Base-by-base conservation (phyloP, 495 filamentous ascomycete species). In the Penicillium bialowiezense region DNA sequence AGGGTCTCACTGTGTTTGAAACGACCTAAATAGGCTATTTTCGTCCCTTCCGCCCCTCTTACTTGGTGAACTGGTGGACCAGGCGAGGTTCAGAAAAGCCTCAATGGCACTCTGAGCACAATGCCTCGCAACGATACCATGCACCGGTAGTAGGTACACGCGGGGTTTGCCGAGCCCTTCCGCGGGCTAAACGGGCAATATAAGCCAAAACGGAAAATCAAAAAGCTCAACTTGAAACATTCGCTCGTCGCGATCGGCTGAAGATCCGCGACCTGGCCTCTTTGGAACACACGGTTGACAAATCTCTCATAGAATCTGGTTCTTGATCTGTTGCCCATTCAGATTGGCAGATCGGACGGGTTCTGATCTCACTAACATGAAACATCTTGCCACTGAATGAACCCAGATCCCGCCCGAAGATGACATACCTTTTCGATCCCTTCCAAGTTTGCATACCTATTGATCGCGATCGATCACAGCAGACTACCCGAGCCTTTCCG, bases 21-120 rank as follows among this genome's bases (percentile, higher is more conserved):
- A 45, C 43, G 36, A 14, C 13, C 29, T 32, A 32, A 32, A 20
- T n/a, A 12, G 8, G 9, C 43, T 45, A 45, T 45, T 45, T 45
- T 36, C 26, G 28, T 33, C 9, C 15, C 13, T 18, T 5, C 1
- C 21, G 3, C 18, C 15, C 12, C 14, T 17, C 28, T 20, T 9
- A 20, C 14, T 34, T 7, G 13, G 18, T n/a, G 41, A 44, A 34
- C 41, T 8, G 28, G 12, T 33, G 18, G 28, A 14, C 28, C 7
- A 13, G 12, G 12, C 41, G 18, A 32, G 5, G 32, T 19, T 19
- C 8, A 15, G 8, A 14, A 33, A 33, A 9, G 9, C 17, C 41
- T 5, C 12, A 23, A 39, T 20, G 37, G n/a, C n/a, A n/a, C 12
- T 41, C 7, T 14, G 24, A 3, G n/a, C 15, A 24, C 8, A 41